Conservation (phyloP, 2,329 filamentous ascomycete species). For the Colletotrichum musicola region DNA sequence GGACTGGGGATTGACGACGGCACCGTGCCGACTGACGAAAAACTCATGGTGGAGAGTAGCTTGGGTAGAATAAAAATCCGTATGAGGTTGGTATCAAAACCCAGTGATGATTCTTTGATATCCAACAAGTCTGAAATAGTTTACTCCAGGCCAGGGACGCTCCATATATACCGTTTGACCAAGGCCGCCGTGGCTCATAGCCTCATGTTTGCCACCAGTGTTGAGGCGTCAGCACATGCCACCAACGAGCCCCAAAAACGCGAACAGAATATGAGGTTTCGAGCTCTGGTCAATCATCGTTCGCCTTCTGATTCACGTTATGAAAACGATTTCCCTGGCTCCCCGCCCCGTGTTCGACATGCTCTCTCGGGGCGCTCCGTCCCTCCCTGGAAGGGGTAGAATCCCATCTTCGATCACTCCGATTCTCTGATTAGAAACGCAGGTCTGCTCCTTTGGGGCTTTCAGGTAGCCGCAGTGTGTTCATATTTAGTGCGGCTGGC, state of each 20-base stretch:
- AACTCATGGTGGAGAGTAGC: not conserved
- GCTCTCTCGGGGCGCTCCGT: not conserved
- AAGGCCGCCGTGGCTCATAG: too few species aligned
- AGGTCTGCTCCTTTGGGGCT: too few species aligned
- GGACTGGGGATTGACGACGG: not conserved
- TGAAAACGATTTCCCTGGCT: conserved; percentile 2
- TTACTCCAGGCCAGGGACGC: not conserved
- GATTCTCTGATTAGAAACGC: not conserved
- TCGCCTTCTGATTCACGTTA: not conserved
- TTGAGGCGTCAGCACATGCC: not conserved
- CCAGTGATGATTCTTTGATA: too few species aligned
- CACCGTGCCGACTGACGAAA: not conserved
- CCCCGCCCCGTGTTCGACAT: too few species aligned
- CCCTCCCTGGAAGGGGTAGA: not conserved
- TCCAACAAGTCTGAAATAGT: too few species aligned
- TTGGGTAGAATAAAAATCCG: not conserved
- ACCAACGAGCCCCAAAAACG: not conserved
- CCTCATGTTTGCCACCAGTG: not conserved
- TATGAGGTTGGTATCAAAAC: too few species aligned
- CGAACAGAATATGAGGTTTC: not conserved
- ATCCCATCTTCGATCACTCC: not conserved
- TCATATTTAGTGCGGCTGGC: not conserved
- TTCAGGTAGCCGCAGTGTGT: not conserved
- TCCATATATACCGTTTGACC: not conserved
- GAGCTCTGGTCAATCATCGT: not conserved